Base-by-base conservation (phyloP, 371 early-diverging fungal species). In the Actinomucor elegans region DNA sequence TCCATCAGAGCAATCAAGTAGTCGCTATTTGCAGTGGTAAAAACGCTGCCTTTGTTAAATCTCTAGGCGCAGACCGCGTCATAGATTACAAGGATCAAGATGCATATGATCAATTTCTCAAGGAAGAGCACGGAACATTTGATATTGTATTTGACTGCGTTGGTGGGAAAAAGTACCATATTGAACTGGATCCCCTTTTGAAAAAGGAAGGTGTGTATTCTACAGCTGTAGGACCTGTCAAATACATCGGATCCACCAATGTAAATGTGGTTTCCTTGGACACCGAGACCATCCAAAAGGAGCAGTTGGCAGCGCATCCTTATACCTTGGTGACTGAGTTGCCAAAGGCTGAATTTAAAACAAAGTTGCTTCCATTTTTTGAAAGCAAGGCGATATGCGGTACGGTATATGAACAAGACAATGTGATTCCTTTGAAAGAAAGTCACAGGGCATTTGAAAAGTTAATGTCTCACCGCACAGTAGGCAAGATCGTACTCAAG, bases 21-120 rank as follows among this genome's bases (percentile, higher is more conserved):
- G 75, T 80, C 1, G 90, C 73, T n/a, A 79, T 87, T n/a, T 85
- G 87, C 41, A 83, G 83, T 26, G 62, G 59, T 0, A 68, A 54
- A 28, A 83, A 84, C 38, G 61, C 65, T 12, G 74, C 75, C 24
- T 60, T 79, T 20, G 83, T 84, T 14, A 61, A 64, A 35, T 40
- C 52, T 0, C 55, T 87, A 8, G 86, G 86, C n/a, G 87, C 86
- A 0, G 88, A 86, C 32, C 52, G 61, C 12, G 69, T 84, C 4
- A 62, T 89, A 6, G 80, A 85, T 50, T 86, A 89, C 61, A 80
- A 56, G 2, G 51, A 64, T 3, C 18, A 52, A 7, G 69, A 69
- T 31, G 71, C 27, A 45, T 32, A 54, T 61, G 28, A 68, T 43
- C 9, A 32, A 20, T 27, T 62, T 62, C n/a, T 58, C 15, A 33